phyloP scores from a whole-genome alignment of 2,329 filamentous ascomycete species.

The Geosmithia morbida region DNA sequence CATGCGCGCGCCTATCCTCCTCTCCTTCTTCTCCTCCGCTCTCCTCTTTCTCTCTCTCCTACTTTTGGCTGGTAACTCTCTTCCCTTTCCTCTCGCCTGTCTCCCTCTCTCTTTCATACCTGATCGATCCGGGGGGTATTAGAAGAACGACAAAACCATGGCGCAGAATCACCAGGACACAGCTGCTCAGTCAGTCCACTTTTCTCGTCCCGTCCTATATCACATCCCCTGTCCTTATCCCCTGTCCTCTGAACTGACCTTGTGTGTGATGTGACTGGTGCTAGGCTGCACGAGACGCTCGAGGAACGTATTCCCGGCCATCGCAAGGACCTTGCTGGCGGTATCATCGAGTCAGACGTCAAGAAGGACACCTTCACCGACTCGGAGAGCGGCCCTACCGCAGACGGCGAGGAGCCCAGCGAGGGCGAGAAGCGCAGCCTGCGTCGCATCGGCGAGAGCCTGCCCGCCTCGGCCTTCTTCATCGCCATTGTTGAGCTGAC shows the following conservation, averaged over 20 bases:
- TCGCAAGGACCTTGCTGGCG: slow-evolving; percentile 6
- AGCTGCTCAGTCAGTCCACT: slow-evolving; percentile 1
- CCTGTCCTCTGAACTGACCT: not conserved
- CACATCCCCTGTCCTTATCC: not conserved
- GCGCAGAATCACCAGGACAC: slow-evolving; percentile 2
- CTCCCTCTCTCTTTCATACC: not conserved
- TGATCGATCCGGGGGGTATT: not conserved
- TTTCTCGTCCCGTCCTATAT: not conserved
- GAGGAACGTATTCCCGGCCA: slow-evolving; percentile 6
- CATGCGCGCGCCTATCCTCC: not conserved
- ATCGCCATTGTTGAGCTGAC: slow-evolving; percentile 18
- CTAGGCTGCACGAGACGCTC: slow-evolving; percentile 8
- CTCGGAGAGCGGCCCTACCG: slow-evolving; percentile 9
- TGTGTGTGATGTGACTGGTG: not conserved
- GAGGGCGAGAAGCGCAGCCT: slow-evolving; percentile 33
- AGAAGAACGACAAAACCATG: not conserved
- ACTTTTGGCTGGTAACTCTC: not conserved
- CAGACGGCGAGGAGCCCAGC: slow-evolving; percentile 36
- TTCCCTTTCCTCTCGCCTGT: not conserved
- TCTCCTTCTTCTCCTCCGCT: not conserved
- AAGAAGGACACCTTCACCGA: slow-evolving; percentile 6
- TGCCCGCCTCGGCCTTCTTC: slow-evolving; percentile 39
- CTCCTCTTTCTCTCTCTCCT: not conserved
- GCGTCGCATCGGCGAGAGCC: slow-evolving; percentile 36
- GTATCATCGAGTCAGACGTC: slow-evolving; percentile 3